These are phyloP conservation scores for Cutaneotrichosporon mucoides DNA, from an alignment of 1,284 basidiomycete genomes.

Conservation along the genomic window DNA sequence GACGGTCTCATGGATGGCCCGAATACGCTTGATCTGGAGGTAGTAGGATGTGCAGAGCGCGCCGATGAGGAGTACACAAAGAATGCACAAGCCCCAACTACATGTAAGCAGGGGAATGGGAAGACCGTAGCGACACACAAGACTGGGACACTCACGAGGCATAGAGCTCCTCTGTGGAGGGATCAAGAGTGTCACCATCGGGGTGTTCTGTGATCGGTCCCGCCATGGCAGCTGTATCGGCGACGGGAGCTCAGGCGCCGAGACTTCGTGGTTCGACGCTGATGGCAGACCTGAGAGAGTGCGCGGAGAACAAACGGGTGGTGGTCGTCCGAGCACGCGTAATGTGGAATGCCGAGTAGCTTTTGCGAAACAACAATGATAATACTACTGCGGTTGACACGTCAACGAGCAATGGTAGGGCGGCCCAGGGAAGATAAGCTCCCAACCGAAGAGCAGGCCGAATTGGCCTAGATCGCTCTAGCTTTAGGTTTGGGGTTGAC, in stretches of 20 bases:
- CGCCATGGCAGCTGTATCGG: conserved; percentile 5
- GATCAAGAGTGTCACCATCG: conserved; percentile 30
- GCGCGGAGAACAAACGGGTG: too few relatives aligned
- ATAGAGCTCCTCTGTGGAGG: conserved; percentile 80
- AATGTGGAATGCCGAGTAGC: too few relatives aligned
- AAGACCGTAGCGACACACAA: not conserved
- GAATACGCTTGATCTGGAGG: conserved; percentile 92
- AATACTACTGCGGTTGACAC: not conserved
- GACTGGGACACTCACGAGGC: conserved; percentile 56
- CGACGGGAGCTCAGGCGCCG: not conserved
- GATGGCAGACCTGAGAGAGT: too few relatives aligned
- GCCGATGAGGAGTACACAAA: conserved; percentile 87
- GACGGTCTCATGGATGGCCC: conserved; percentile 93
- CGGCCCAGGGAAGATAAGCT: not conserved
- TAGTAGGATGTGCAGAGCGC: conserved; percentile 97
- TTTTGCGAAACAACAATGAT: too few relatives aligned
- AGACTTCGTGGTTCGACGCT: not conserved
- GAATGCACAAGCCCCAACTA: conserved; percentile 84
- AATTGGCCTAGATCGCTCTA: not conserved
- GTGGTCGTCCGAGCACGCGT: too few relatives aligned
- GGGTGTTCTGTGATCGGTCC: conserved; percentile 27
- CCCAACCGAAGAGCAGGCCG: not conserved
- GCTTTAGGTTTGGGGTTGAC: not conserved
- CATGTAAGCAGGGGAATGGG: not conserved
- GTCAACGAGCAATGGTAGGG: not conserved